phyloP scores from a whole-genome alignment of 192 early-diverging fungal species.

The Kappamyces sp. region DNA sequence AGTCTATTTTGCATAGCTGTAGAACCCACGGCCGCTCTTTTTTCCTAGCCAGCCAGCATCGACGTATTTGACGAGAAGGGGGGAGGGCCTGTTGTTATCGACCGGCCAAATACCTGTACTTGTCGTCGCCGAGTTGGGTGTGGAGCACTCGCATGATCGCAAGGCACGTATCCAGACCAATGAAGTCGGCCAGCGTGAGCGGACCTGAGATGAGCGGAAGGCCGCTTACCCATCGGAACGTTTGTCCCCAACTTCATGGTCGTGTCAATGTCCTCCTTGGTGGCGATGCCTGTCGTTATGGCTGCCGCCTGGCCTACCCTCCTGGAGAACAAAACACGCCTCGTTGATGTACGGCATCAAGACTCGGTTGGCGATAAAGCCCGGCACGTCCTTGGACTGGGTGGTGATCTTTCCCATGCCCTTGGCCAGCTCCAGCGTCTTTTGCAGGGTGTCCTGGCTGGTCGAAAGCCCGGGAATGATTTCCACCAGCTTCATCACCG shows the following conservation, averaged over 20 bases:
- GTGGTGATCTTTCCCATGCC: constrained; percentile 95
- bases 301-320: constrained; percentile 35
- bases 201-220: constrained; percentile 70
- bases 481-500: constrained; percentile 95
- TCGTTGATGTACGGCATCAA: constrained; percentile 99
- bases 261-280: constrained; percentile 91
- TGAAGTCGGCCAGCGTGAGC: constrained; percentile 93
- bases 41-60: constrained; percentile 94
- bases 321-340: constrained; percentile 78
- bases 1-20: constrained; percentile 56
- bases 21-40: constrained; percentile 86
- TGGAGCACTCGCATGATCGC: constrained; percentile 95
- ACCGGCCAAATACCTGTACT: not conserved
- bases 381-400: constrained; percentile 80
- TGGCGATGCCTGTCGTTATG: constrained; percentile 66
- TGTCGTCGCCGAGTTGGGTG: constrained; percentile 73
- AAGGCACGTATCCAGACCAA: constrained; percentile 95
- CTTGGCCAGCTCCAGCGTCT: constrained; percentile 70
- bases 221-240: not conserved
- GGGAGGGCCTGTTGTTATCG: constrained; percentile 89
- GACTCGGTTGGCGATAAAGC: constrained; percentile 94
- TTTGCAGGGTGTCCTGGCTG: constrained; percentile 56
- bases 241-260: constrained; percentile 91
- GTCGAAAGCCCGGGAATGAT: constrained; percentile 94
- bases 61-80: constrained; percentile 88